Conservation (phyloP, 2,329 filamentous ascomycete species). For the Curvularia sp. region DNA sequence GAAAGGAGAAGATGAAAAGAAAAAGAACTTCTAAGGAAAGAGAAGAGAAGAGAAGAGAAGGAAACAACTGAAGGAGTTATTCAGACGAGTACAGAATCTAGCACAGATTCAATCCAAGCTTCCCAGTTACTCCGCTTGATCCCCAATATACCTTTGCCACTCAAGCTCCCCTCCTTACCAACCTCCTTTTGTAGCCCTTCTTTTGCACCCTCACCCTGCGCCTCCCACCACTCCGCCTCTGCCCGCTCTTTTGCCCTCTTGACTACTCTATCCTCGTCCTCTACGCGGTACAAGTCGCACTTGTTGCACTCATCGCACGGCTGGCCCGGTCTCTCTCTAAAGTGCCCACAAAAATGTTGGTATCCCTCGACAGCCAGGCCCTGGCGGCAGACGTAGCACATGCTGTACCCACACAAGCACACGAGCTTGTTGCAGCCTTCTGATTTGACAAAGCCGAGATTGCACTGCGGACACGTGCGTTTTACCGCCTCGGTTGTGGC, state of each 20-base stretch:
- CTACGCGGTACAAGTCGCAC: conserved; percentile 59
- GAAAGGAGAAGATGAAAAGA: background rate
- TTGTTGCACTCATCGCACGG: conserved; percentile 77
- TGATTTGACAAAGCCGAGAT: conserved; percentile 90
- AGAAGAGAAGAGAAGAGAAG: background rate
- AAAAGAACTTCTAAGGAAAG: background rate
- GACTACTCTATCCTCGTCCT: conserved; percentile 57
- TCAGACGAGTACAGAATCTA: conserved; percentile 31
- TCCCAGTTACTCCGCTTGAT: conserved; percentile 28
- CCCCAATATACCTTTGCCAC: conserved; percentile 16
- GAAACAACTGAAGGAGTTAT: background rate
- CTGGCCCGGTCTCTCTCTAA: conserved; percentile 79
- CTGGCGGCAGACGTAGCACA: conserved; percentile 93
- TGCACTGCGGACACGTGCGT: conserved; percentile 90
- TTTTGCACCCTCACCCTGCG: conserved; percentile 41
- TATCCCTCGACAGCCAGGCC: conserved; percentile 75
- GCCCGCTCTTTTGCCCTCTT: conserved; percentile 53
- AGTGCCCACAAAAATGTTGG: conserved; percentile 94
- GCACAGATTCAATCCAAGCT: conserved; percentile 27
- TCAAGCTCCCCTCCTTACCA: conserved; percentile 18
- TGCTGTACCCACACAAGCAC: conserved; percentile 93
- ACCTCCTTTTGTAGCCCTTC: conserved; percentile 34
- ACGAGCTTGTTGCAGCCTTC: conserved; percentile 97
- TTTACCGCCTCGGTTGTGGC: conserved; percentile 95
- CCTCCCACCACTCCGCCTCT: conserved; percentile 56